phyloP scores from a whole-genome alignment of 139 green algal genomes.

The Choricystis sp. region DNA sequence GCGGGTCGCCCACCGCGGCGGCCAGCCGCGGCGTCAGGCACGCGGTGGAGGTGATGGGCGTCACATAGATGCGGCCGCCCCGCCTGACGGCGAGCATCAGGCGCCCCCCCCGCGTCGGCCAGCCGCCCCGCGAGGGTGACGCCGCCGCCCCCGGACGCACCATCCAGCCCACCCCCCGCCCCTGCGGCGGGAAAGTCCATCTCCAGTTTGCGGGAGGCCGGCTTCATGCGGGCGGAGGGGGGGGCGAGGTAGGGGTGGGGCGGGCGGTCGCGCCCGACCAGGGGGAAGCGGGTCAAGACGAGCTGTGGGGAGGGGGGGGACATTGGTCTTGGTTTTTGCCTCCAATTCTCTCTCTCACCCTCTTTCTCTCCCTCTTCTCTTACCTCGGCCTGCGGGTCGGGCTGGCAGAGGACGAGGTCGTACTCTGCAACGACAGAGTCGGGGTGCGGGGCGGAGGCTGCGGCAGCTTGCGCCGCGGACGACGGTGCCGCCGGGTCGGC shows the following conservation, averaged over 20 bases:
- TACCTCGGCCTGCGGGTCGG: neutral
- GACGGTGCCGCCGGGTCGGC: too few relatives aligned
- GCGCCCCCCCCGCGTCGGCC: too few relatives aligned
- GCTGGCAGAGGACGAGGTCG: neutral
- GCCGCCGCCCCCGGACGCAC: too few relatives aligned
- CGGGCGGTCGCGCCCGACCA: neutral
- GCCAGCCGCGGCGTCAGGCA: neutral
- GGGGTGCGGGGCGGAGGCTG: too few relatives aligned
- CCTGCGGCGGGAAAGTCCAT: neutral
- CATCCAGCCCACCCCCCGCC: too few relatives aligned
- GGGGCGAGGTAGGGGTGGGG: neutral
- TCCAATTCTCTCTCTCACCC: neutral
- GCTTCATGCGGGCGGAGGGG: neutral
- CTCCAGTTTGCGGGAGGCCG: neutral
- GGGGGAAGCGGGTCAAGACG: neutral
- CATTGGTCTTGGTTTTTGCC: neutral
- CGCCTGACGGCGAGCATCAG: neutral
- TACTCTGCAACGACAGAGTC: neutral
- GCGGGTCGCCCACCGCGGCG: too few relatives aligned
- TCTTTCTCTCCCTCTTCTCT: neutral
- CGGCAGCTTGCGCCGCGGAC: too few relatives aligned
- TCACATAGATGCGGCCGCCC: neutral
- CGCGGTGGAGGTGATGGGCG: neutral
- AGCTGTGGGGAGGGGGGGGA: neutral
- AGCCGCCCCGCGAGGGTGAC: neutral